These are phyloP conservation scores for Penicillium sp. DNA, from an alignment of 2,329 filamentous ascomycete genomes.

Conservation along the genomic window DNA sequence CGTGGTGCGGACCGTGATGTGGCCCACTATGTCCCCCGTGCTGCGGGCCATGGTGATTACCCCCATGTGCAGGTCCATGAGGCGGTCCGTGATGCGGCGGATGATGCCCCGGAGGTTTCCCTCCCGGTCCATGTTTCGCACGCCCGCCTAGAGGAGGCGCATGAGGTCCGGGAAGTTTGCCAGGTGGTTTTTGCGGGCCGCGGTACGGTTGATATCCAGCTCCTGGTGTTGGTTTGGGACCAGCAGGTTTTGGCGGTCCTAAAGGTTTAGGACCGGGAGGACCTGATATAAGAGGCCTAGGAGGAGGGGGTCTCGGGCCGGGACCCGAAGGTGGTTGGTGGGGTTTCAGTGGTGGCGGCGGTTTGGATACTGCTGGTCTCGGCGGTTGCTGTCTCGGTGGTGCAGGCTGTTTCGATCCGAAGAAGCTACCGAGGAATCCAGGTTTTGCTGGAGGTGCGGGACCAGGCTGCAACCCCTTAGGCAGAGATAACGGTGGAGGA, in stretches of 20 bases:
- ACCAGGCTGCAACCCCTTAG: background rate
- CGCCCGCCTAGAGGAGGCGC: too few species aligned
- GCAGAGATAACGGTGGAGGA: background rate
- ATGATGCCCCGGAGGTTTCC: background rate
- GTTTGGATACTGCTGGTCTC: background rate
- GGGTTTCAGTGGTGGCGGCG: background rate
- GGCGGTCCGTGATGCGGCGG: background rate
- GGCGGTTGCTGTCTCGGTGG: background rate
- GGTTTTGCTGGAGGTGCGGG: background rate
- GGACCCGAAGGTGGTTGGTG: too few species aligned
- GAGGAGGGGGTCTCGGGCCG: background rate
- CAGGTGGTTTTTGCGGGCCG: background rate
- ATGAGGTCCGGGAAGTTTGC: background rate
- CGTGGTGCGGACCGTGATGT: too few species aligned
- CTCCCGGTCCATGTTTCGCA: background rate
- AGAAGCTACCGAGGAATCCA: background rate
- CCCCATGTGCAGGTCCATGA: background rate
- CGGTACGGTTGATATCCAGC: background rate
- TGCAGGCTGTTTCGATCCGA: background rate
- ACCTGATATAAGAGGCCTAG: background rate
- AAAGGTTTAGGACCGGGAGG: background rate
- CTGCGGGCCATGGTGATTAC: background rate
- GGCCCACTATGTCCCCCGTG: too few species aligned
- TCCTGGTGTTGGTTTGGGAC: background rate
- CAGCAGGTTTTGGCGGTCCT: background rate